Base-by-base conservation (phyloP, 2,329 filamentous ascomycete genomes). In the Colletotrichum plurivorum region DNA sequence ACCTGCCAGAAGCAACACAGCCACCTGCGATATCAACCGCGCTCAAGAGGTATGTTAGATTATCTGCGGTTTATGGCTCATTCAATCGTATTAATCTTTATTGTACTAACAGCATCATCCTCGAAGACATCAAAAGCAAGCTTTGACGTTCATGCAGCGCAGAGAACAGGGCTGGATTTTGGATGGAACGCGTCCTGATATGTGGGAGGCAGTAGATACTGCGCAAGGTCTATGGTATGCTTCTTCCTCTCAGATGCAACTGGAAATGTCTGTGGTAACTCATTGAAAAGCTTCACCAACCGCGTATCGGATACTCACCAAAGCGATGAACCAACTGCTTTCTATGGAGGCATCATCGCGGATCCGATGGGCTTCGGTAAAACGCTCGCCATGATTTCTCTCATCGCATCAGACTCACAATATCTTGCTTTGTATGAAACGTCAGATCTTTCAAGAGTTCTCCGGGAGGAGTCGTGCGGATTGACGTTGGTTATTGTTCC, bases 321-420 rank as follows among this genome's bases (percentile, higher is more conserved):
- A 48, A 0, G 2, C 0, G 75, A 82, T 4, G 71, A 75, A 0
- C 83, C 83, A 0, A 68, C 74, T 2, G 45, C 73, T 0, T 83
- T 83, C n/a, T 74, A 73, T 10, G 84, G 84, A 0, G 84, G 84
- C 1, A 81, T 85, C n/a, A 74, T 85, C 22, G 83, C 83, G 1
- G 84, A 85, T 65, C 76, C 79, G 0, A 85, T 85, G 84, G 84
- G 84, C 0, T 73, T 85, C 0, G 84, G 84, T 0, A 85, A 85
- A 61, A 84, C 83, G 0, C 67, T 84, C 0, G 79, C 79, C 0
- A 84, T 84, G 79, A 81, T 85, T 27, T 73, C 83, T 0, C 64
- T 86, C 1, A 72, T 78, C 2, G 83, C 82, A 1, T 69, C 73
- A 0, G 79, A 81, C n/a, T 31, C 25, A 10, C 9, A 59, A 13